Evolutionary conservation across 2,329 filamentous ascomycete genomes (phyloP).

Genomic region (Metarhizium robertsii): DNA sequence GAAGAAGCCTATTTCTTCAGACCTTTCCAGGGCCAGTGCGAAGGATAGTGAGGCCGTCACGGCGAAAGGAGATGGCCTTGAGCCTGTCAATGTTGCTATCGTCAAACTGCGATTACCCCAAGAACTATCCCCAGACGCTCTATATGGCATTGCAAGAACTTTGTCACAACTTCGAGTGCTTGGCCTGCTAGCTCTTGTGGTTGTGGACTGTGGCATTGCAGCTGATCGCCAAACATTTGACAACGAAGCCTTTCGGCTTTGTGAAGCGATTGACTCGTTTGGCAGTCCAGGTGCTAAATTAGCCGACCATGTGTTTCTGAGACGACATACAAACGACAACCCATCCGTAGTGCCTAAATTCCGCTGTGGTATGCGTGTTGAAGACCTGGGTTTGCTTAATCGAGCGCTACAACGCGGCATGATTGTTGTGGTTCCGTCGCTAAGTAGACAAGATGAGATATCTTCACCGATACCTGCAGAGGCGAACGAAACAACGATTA

Average conservation of each 20-base stretch:
- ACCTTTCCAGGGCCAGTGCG: background rate
- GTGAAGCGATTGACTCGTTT: conserved; percentile 63
- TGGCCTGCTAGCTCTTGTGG: conserved; percentile 72
- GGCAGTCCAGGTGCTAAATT: conserved; percentile 59
- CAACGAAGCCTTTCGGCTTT: conserved; percentile 63
- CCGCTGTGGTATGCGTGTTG: conserved; percentile 18
- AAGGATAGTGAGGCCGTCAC: background rate
- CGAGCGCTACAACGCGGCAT: conserved; percentile 22
- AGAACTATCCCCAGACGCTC: conserved; percentile 54
- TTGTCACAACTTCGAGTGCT: conserved; percentile 74
- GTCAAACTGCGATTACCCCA: conserved; percentile 76
- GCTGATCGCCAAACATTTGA: conserved; percentile 32
- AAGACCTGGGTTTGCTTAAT: conserved; percentile 22
- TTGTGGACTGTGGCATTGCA: conserved; percentile 60
- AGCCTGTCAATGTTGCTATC: conserved; percentile 58
- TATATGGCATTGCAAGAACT: conserved; percentile 73
- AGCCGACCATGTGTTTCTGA: conserved; percentile 39
- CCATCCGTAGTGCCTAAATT: conserved; percentile 11
- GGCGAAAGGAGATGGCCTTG: background rate
- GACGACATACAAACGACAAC: background rate
- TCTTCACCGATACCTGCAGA: conserved; percentile 30
- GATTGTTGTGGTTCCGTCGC: conserved; percentile 29
- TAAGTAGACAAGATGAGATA: conserved; percentile 33
- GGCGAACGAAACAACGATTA: conserved; percentile 58
- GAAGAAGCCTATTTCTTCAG: conserved; percentile 14